Evolutionary conservation across 371 early-diverging fungal genomes (phyloP), one percentile per base, ranked within the genome.

Genomic region (Apophysomyces ossiformis): DNA sequence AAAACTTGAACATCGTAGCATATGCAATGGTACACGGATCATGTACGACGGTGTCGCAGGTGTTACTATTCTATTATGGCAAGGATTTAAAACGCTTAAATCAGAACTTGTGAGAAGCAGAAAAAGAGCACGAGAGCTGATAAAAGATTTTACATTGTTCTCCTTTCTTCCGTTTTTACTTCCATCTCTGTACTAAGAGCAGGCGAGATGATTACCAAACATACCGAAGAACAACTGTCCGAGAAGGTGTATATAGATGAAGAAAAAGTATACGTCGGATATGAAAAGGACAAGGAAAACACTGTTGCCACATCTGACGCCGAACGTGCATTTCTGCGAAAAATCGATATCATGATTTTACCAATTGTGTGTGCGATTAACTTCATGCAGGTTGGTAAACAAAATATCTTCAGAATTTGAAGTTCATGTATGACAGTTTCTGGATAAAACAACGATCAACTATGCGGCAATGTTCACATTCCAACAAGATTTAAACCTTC

Each of bases 401-500:
- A 7, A 7, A 1, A n/a, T 16, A 16, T n/a, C 16, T 47, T 11
- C 18, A n/a, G 15, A 18, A 18, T 47, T 26, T 4, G 7, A 21
- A 21, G 5, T 12, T 50, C 11, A 50, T 11, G 7, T 7, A 21
- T 1, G 9, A 26, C 58, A 80, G 76, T 80, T 77, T 68, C 44
- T 80, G 36, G 81, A 80, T 67, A 80, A 80, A 71, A 72, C 81
- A 39, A 71, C 76, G 4, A 73, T 80, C 64, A 75, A 69, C 41
- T 80, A 80, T 57, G 77, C 76, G 2, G 70, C 70, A 46, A 61
- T 69, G 1, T 65, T 80, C 15, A 62, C 41, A 36, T 70, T 80
- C 16, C 71, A 75, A 45, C 32, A 67, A 57, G 81, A 80, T 54
- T 54, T 75, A 5, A 21, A 64, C 1, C 50, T 80, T 16, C 21